These are phyloP conservation scores for Suillus subalutaceus DNA, from an alignment of 768 basidiomycete species.

Conservation along the genomic window DNA sequence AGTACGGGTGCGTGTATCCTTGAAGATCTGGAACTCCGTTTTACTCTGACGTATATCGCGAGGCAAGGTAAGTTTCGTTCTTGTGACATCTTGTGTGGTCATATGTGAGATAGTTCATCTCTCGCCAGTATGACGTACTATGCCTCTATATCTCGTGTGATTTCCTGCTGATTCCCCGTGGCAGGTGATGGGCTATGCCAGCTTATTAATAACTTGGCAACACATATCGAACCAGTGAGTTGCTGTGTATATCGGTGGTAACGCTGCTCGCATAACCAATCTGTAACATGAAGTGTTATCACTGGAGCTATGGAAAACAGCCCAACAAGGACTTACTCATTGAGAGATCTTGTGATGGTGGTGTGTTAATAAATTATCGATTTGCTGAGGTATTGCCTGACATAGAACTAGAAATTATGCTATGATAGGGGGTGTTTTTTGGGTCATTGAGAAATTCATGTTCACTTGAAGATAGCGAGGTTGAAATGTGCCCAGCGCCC, in stretches of 20 bases:
- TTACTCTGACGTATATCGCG: neutral
- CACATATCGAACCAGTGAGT: constrained; percentile 47
- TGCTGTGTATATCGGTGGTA: constrained; percentile 1
- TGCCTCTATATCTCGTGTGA: neutral
- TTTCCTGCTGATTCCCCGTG: neutral
- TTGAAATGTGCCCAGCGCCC: constrained; percentile 31
- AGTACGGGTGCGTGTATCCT: constrained; percentile 10
- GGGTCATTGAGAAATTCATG: constrained; percentile 36
- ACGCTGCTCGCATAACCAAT: neutral
- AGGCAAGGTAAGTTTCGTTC: neutral
- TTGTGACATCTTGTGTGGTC: neutral
- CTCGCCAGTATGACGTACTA: constrained; percentile 9
- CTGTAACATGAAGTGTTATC: constrained; percentile 16
- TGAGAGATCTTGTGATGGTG: constrained; percentile 15
- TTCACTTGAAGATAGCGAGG: neutral
- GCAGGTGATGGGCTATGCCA: constrained; percentile 55
- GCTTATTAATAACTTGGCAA: constrained; percentile 32
- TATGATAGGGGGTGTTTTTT: constrained; percentile 60
- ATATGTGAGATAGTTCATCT: neutral
- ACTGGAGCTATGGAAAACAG: too few species aligned
- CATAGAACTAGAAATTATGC: constrained; percentile 44
- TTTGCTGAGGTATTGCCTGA: neutral
- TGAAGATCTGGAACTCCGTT: too few species aligned
- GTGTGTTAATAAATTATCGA: constrained; percentile 24
- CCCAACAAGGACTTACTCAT: too few species aligned